Conservation (phyloP, 202 grass and related monocot genomes). For the Hordeum pubiflorum region DNA sequence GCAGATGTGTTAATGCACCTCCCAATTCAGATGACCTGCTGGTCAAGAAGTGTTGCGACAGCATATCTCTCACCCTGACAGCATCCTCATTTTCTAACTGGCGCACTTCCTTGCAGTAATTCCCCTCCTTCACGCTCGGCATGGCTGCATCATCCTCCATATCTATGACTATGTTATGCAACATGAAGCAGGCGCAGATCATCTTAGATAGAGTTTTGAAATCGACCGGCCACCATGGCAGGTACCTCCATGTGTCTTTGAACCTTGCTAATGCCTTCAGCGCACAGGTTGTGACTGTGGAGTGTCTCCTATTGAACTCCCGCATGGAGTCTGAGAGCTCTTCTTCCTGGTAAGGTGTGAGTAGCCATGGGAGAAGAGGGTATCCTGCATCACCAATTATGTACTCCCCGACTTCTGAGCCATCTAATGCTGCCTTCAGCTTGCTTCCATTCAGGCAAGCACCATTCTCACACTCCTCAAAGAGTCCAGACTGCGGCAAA, state of each 20-base stretch:
- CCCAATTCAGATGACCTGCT: background rate
- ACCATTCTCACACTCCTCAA: conserved; percentile 50
- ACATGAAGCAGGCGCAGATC: conserved; percentile 54
- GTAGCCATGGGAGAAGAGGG: conserved; percentile 59
- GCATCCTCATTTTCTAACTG: background rate
- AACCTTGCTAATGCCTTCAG: conserved; percentile 36
- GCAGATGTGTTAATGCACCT: background rate
- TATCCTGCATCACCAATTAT: conserved; percentile 55
- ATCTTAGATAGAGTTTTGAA: conserved; percentile 15
- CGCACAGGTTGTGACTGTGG: conserved; percentile 7
- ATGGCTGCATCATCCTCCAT: conserved; percentile 35
- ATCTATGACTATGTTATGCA: conserved; percentile 75
- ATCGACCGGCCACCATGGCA: conserved; percentile 56
- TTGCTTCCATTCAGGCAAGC: conserved; percentile 35
- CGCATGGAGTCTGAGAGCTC: conserved; percentile 8
- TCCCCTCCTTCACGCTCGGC: conserved; percentile 25
- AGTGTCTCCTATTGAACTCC: conserved; percentile 46
- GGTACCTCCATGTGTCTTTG: conserved; percentile 58
- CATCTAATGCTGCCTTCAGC: conserved; percentile 25
- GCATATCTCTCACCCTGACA: background rate
- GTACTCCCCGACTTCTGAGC: conserved; percentile 53
- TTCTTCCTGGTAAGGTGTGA: conserved; percentile 47
- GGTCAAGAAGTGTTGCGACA: background rate
- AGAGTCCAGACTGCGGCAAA: conserved; percentile 48
- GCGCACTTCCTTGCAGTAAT: background rate